Evolutionary conservation across 208 protist genomes (phyloP).

Genomic region (Leishmania guyanensis): DNA sequence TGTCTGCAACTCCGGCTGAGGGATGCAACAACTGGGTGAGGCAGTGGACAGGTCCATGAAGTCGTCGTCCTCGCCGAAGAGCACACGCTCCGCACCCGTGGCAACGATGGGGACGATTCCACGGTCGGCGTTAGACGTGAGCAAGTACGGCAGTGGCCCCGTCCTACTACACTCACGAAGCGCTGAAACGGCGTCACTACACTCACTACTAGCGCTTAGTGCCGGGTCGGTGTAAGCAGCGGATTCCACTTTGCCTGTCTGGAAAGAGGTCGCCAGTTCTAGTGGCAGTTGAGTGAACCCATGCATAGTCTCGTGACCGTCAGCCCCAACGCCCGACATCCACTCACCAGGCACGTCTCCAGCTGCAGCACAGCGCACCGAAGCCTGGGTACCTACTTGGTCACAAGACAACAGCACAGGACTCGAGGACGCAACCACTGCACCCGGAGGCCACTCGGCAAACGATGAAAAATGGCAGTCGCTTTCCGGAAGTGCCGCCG

Average conservation of each 20-base stretch:
- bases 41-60: not conserved
- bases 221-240: not conserved
- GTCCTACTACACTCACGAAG: not conserved
- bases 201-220: not conserved
- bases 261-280: not conserved
- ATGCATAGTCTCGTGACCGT: not conserved
- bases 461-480: not conserved
- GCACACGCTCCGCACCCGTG: constrained; percentile 19
- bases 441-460: not conserved
- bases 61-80: constrained; percentile 19
- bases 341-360: not conserved
- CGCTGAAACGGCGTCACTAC: not conserved
- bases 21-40: not conserved
- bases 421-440: not conserved
- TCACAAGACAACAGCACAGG: not conserved
- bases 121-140: not conserved
- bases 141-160: not conserved
- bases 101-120: not conserved
- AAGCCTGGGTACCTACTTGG: not conserved
- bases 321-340: no score
- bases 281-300: not conserved
- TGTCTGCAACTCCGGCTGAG: not conserved
- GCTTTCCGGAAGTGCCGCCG: not conserved
- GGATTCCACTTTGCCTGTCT: not conserved
- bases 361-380: not conserved